phyloP scores from a whole-genome alignment of 2,329 filamentous ascomycete genomes.

The Claviceps pazoutovae region DNA sequence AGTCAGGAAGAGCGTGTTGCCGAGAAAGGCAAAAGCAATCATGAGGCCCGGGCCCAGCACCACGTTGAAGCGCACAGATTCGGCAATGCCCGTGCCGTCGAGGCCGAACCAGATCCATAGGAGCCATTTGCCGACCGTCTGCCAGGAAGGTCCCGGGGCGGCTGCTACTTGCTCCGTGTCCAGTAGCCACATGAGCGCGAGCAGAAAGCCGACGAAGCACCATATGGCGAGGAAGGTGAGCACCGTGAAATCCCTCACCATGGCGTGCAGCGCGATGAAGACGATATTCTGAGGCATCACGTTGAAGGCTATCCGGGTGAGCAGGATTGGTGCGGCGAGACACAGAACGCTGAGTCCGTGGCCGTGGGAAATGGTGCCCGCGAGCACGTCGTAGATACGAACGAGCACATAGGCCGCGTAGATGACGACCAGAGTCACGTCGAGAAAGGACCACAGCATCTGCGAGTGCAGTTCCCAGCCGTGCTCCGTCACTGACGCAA shows the following conservation, averaged over 20 bases:
- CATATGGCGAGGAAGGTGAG: constrained; percentile 52
- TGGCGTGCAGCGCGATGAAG: constrained; percentile 57
- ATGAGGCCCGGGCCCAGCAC: constrained; percentile 55
- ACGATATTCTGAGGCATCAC: constrained; percentile 63
- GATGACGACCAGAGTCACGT: constrained; percentile 52
- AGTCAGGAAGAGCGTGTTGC: constrained; percentile 61
- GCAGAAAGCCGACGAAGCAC: constrained; percentile 58
- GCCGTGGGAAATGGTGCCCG: constrained; percentile 30
- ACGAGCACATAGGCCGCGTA: constrained; percentile 47
- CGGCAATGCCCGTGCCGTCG: constrained; percentile 43
- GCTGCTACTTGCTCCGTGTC: constrained; percentile 13
- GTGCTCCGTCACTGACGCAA: constrained; percentile 53
- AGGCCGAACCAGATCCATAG: constrained; percentile 70
- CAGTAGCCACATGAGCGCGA: constrained; percentile 54
- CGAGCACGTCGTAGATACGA: constrained; percentile 41
- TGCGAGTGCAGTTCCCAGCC: constrained; percentile 56
- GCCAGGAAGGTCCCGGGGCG: constrained; percentile 14
- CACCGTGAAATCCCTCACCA: constrained; percentile 60
- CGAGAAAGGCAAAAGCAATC: constrained; percentile 59
- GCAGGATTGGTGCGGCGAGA: constrained; percentile 52
- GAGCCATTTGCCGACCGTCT: constrained; percentile 61
- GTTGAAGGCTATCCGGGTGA: constrained; percentile 59
- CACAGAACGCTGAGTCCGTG: constrained; percentile 52
- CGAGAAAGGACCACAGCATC: constrained; percentile 62
- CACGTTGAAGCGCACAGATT: constrained; percentile 46